These are phyloP conservation scores for Cercospora sp. DNA, from an alignment of 2,329 filamentous ascomycete genomes.

Conservation along the genomic window DNA sequence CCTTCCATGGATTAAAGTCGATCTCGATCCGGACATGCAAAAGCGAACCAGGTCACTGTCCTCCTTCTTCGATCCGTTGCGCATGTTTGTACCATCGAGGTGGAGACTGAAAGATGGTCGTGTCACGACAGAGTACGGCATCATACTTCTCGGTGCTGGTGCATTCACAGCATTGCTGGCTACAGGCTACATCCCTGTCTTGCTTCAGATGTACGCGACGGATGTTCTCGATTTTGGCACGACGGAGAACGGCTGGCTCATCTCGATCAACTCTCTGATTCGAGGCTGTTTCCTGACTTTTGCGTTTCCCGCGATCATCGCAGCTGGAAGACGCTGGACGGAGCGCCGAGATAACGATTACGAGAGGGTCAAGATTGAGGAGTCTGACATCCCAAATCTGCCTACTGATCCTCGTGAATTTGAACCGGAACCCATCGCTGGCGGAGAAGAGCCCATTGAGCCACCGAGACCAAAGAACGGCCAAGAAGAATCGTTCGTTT, in stretches of 20 bases:
- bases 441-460: slow-evolving; percentile 52
- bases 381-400: slow-evolving; percentile 31
- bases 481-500: slow-evolving; percentile 53
- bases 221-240: slow-evolving; percentile 49
- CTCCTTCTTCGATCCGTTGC: slow-evolving; percentile 64
- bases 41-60: slow-evolving; percentile 45
- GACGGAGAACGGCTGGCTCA: slow-evolving; percentile 49
- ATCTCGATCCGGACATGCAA: slow-evolving; percentile 33
- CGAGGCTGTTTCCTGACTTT: slow-evolving; percentile 49
- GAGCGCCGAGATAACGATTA: slow-evolving; percentile 37
- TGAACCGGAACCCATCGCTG: slow-evolving; percentile 33
- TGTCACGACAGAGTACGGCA: slow-evolving; percentile 59
- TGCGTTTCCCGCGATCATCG: slow-evolving; percentile 49
- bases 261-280: slow-evolving; percentile 49
- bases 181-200: slow-evolving; percentile 65
- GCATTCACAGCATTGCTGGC: slow-evolving; percentile 69
- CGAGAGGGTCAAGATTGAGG: slow-evolving; percentile 15
- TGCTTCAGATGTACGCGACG: slow-evolving; percentile 55
- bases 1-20: slow-evolving; percentile 54
- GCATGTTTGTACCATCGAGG: slow-evolving; percentile 60
- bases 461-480: slow-evolving; percentile 28
- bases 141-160: slow-evolving; percentile 64
- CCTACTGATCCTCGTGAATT: slow-evolving; percentile 38
- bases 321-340: slow-evolving; percentile 48
- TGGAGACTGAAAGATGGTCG: slow-evolving; percentile 55